A percentile compares a stretch with the other conserved stretches of the same genome.
These are phyloP conservation scores for Peronospora destructor DNA, from an alignment of 352 stramenopile genomes.

Conservation along the genomic window DNA sequence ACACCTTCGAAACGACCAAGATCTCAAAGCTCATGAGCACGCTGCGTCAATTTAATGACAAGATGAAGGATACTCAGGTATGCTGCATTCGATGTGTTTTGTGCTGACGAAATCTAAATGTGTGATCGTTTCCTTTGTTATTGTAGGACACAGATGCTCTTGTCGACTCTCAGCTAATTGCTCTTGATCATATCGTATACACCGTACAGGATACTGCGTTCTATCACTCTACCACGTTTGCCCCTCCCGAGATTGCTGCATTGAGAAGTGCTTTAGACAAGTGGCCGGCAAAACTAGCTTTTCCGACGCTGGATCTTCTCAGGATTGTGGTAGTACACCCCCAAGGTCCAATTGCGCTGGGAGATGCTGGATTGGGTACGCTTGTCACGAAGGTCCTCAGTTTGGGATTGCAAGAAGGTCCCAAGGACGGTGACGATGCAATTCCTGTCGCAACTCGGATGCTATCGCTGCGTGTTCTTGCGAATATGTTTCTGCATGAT, in stretches of 20 bases:
- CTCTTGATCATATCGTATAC: slow-evolving; percentile 49
- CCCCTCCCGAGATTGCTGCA: slow-evolving; percentile 43
- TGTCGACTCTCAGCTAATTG: slow-evolving; percentile 42
- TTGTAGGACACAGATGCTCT: slow-evolving; percentile 22
- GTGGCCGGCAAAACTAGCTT: slow-evolving; percentile 75
- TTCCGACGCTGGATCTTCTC: slow-evolving; percentile 89
- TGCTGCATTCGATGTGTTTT: slow-evolving; percentile 21
- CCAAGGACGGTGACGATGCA: slow-evolving; percentile 19
- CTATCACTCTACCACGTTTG: slow-evolving; percentile 90
- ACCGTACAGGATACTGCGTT: slow-evolving; percentile 77
- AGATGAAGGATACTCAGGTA: slow-evolving; percentile 43
- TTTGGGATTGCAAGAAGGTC: slow-evolving; percentile 30
- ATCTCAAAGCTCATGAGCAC: slow-evolving; percentile 89
- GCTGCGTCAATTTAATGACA: slow-evolving; percentile 86
- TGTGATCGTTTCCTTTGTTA: slow-evolving; percentile 1
- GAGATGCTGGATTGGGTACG: slow-evolving; percentile 26
- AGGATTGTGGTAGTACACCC: slow-evolving; percentile 87
- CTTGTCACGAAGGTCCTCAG: slow-evolving; percentile 34
- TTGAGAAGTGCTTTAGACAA: slow-evolving; percentile 54
- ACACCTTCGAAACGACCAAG: slow-evolving; percentile 89
- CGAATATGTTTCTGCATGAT: slow-evolving; percentile 68
- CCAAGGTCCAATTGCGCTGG: slow-evolving; percentile 47
- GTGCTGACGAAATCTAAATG: not conserved
- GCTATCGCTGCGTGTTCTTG: slow-evolving; percentile 64
- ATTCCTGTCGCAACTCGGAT: slow-evolving; percentile 66